phyloP scores from a whole-genome alignment of 768 basidiomycete genomes.

The Pluteus cervinus region DNA sequence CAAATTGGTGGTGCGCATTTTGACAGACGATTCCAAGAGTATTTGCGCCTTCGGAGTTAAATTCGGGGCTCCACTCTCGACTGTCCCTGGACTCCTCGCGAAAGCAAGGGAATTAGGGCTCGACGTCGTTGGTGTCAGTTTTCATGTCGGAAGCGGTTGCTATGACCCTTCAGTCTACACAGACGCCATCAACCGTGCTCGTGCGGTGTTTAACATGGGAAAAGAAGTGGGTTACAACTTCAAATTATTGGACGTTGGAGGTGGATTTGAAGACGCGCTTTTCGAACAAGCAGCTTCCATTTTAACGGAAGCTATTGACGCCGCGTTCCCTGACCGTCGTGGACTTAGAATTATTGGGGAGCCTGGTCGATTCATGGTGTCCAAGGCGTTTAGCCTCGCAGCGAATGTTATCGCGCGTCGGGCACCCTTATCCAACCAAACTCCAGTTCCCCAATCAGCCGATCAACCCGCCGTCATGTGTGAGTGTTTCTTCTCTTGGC shows the following conservation, averaged over 20 bases:
- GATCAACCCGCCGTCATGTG: slow-evolving; percentile 73
- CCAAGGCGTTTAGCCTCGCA: slow-evolving; percentile 87
- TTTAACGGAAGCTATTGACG: slow-evolving; percentile 63
- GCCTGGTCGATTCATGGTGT: slow-evolving; percentile 92
- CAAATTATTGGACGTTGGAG: slow-evolving; percentile 86
- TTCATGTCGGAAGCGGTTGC: slow-evolving; percentile 97
- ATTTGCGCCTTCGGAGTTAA: slow-evolving; percentile 92
- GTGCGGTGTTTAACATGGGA: slow-evolving; percentile 84
- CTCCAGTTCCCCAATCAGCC: neutral
- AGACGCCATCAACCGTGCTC: slow-evolving; percentile 83
- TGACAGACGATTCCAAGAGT: slow-evolving; percentile 97
- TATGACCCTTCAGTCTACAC: slow-evolving; percentile 88
- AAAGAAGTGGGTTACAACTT: slow-evolving; percentile 75
- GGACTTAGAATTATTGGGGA: slow-evolving; percentile 87
- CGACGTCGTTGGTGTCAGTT: slow-evolving; percentile 90
- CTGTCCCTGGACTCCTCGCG: slow-evolving; percentile 72
- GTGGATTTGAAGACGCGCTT: slow-evolving; percentile 87
- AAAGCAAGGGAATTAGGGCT: slow-evolving; percentile 76
- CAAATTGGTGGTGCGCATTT: slow-evolving; percentile 86
- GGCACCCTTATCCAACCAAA: slow-evolving; percentile 2
- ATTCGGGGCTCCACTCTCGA: slow-evolving; percentile 85
- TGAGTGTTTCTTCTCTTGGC: slow-evolving; percentile 38
- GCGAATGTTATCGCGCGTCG: slow-evolving; percentile 81
- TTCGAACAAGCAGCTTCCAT: slow-evolving; percentile 78
- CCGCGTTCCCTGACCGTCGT: slow-evolving; percentile 70